Evolutionary conservation across 345 rosid species (phyloP).

Genomic region (Rhodomyrtus tomentosa): DNA sequence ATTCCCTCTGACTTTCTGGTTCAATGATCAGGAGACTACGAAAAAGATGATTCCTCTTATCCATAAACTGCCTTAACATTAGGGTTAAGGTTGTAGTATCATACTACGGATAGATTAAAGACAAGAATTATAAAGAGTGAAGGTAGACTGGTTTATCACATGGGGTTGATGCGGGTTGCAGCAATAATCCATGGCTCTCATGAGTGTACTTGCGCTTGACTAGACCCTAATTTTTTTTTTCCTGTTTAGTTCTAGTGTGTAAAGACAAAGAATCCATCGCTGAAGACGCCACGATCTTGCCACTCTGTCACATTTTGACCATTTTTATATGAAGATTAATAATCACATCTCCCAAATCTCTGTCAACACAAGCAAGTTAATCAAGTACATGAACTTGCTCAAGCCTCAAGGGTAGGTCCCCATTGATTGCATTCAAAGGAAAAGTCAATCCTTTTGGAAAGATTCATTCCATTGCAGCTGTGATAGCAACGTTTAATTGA

Average conservation of each 20-base stretch:
- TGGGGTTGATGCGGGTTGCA: not conserved
- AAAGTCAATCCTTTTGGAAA: not conserved
- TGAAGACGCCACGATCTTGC: not conserved
- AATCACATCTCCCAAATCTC: not conserved
- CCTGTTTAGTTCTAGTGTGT: not conserved
- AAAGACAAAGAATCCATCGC: not conserved
- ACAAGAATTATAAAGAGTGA: no score
- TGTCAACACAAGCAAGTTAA: not conserved
- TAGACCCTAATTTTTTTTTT: not conserved
- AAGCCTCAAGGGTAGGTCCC: not conserved
- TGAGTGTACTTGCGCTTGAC: not conserved
- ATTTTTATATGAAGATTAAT: not conserved
- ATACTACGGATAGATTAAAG: not conserved
- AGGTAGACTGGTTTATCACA: not conserved
- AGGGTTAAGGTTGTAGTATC: not conserved
- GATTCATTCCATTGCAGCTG: not conserved
- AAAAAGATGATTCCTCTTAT: not conserved
- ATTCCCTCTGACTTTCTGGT: not conserved
- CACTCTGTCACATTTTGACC: not conserved
- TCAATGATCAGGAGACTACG: not conserved
- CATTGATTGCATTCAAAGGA: not conserved
- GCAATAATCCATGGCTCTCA: not conserved
- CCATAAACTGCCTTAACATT: not conserved
- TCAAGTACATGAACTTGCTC: not conserved
- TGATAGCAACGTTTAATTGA: not conserved